Percentiles rank a stretch among this genome's conserved stretches.
These are phyloP conservation scores for Fusarium sp. DNA, from an alignment of 2,329 filamentous ascomycete species.

Conservation along the genomic window DNA sequence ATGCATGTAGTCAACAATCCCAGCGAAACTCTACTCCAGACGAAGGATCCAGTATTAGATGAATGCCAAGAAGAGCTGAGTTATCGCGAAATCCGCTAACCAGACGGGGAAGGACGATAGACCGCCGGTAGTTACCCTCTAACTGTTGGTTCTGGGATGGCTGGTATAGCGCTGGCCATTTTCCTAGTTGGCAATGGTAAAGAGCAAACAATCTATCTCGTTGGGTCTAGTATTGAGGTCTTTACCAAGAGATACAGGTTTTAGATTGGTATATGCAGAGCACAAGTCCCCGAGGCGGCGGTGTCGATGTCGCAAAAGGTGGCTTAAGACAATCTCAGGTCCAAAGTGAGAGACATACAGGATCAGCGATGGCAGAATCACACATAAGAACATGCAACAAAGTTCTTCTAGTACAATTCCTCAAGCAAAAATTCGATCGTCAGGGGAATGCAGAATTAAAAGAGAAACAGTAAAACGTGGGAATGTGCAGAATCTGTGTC, in stretches of 20 bases:
- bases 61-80: slow-evolving; percentile 1
- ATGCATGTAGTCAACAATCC: background rate
- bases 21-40: background rate
- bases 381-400: background rate
- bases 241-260: background rate
- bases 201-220: background rate
- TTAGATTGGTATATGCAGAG: background rate
- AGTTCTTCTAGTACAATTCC: slow-evolving; percentile 3
- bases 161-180: slow-evolving; percentile 1
- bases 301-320: no score
- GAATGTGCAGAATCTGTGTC: background rate
- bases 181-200: slow-evolving; percentile 1
- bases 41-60: slow-evolving; percentile 1
- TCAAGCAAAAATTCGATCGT: background rate
- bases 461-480: background rate
- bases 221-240: background rate
- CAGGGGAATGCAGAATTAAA: background rate
- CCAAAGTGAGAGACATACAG: background rate
- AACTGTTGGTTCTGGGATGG: background rate
- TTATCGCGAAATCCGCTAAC: background rate
- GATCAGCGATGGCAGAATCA: background rate
- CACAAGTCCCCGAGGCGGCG: background rate
- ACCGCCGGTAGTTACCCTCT: background rate
- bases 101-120: background rate
- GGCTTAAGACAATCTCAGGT: background rate